A percentile compares a stretch with the other conserved stretches of the same genome.
Conservation (phyloP, 148 eudicot species). For the Oxyria digyna region DNA sequence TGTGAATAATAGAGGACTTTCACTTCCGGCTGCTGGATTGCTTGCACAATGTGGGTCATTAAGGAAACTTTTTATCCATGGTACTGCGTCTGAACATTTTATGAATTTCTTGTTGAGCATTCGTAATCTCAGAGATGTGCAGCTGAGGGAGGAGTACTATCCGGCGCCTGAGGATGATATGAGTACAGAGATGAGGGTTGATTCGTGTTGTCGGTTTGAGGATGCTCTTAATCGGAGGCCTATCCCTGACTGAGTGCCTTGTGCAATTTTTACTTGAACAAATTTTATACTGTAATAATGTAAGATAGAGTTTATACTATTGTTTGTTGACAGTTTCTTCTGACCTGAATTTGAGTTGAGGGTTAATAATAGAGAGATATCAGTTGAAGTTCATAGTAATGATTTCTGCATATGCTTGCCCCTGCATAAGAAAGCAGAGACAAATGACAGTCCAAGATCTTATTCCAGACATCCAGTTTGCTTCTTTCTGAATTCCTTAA, state of each 20-base stretch:
- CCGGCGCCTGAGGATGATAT: slow-evolving; percentile 96
- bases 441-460: too few relatives aligned
- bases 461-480: too few relatives aligned
- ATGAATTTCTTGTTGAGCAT: slow-evolving; percentile 46
- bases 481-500: too few relatives aligned
- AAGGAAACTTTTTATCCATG: slow-evolving; percentile 92
- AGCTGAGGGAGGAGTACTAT: slow-evolving; percentile 79
- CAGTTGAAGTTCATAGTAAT: too few relatives aligned
- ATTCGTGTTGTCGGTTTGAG: slow-evolving; percentile 82
- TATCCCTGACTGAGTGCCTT: slow-evolving; percentile 43
- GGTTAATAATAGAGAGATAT: too few relatives aligned
- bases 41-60: slow-evolving; percentile 39
- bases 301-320: too few relatives aligned
- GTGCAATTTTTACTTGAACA: neutral
- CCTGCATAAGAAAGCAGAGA: too few relatives aligned
- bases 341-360: too few relatives aligned
- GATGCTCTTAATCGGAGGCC: slow-evolving; percentile 44
- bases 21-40: slow-evolving; percentile 66
- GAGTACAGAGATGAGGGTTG: slow-evolving; percentile 96
- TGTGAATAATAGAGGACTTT: slow-evolving; percentile 79
- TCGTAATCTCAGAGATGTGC: slow-evolving; percentile 63
- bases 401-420: too few relatives aligned
- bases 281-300: too few relatives aligned
- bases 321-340: neutral
- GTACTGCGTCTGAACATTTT: slow-evolving; percentile 87